Percentiles rank a stretch among this genome's conserved stretches.
Evolutionary conservation across 768 basidiomycete species (phyloP).

Genomic region (Basidioascus undulatus): DNA sequence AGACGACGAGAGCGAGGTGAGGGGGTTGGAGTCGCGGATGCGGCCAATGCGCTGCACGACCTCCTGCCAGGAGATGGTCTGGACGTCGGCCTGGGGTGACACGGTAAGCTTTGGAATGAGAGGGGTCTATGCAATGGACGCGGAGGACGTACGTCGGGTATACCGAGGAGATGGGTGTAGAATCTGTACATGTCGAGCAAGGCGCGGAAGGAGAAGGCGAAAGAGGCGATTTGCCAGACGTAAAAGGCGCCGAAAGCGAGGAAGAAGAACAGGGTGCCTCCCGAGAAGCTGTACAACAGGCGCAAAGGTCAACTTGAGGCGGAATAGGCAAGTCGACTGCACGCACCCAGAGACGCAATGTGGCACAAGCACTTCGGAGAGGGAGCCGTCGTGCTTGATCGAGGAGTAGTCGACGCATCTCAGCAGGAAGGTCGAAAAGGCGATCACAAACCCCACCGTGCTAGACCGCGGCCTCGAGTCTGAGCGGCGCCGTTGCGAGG

Average conservation of each 20-base stretch:
- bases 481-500: background rate
- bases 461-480: slow-evolving; percentile 22
- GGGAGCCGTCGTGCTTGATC: slow-evolving; percentile 39
- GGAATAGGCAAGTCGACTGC: background rate
- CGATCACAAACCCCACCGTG: slow-evolving; percentile 90
- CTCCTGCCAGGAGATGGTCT: slow-evolving; percentile 90
- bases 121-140: background rate
- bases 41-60: slow-evolving; percentile 70
- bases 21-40: slow-evolving; percentile 78
- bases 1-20: slow-evolving; percentile 41
- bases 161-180: slow-evolving; percentile 74
- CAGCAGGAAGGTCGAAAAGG: slow-evolving; percentile 87
- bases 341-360: slow-evolving; percentile 62
- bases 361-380: slow-evolving; percentile 59
- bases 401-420: slow-evolving; percentile 83
- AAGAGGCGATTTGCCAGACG: slow-evolving; percentile 62
- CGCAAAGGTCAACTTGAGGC: background rate
- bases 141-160: slow-evolving; percentile 53
- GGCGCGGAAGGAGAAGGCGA: slow-evolving; percentile 45
- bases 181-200: slow-evolving; percentile 87
- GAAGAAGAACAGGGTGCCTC: slow-evolving; percentile 61
- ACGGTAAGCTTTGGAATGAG: slow-evolving; percentile 3
- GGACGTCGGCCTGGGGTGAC: slow-evolving; percentile 61
- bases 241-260: slow-evolving; percentile 69
- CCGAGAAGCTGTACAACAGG: slow-evolving; percentile 37